phyloP scores from a whole-genome alignment of 2,329 filamentous ascomycete species.

The Trichoderma brevicompactum region DNA sequence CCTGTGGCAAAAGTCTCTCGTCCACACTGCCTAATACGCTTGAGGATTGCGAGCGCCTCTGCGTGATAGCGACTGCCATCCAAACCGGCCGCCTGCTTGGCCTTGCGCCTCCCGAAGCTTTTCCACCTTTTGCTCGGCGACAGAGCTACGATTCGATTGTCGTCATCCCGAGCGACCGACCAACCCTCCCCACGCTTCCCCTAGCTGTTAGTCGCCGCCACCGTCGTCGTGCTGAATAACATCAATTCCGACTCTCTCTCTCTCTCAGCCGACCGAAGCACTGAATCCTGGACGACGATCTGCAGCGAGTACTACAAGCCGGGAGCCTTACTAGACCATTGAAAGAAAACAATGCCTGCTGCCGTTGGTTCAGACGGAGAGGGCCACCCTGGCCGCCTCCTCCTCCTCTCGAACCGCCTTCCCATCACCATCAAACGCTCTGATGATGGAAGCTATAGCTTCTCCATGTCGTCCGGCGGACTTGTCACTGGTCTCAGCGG shows the following conservation, averaged over 20 bases:
- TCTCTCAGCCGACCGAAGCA: not conserved
- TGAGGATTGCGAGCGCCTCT: not conserved
- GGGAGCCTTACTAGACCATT: not conserved
- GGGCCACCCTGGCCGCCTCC: conserved; percentile 58
- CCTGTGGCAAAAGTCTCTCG: not conserved
- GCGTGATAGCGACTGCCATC: conserved; percentile 3
- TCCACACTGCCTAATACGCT: not conserved
- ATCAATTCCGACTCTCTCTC: not conserved
- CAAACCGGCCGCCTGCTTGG: not conserved
- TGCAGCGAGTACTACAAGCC: not conserved
- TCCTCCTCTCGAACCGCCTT: conserved; percentile 91
- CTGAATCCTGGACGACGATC: not conserved
- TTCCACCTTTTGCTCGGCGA: not conserved
- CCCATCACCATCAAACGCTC: conserved; percentile 96
- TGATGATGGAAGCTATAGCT: conserved; percentile 88
- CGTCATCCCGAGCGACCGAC: conserved; percentile 29
- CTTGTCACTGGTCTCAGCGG: conserved; percentile 93
- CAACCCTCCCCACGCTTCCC: conserved; percentile 20
- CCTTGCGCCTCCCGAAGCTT: conserved; percentile 12
- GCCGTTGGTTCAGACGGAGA: conserved; percentile 42
- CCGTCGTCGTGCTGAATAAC: not conserved
- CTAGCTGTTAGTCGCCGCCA: conserved; percentile 6
- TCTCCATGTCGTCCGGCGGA: conserved; percentile 95
- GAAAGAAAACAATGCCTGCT: conserved; percentile 39
- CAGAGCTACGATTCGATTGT: conserved; percentile 7